Percentiles rank a stretch among this genome's conserved stretches.
Evolutionary conservation across 139 green algal species (phyloP).

Genomic region (Nannochloris sp.): DNA sequence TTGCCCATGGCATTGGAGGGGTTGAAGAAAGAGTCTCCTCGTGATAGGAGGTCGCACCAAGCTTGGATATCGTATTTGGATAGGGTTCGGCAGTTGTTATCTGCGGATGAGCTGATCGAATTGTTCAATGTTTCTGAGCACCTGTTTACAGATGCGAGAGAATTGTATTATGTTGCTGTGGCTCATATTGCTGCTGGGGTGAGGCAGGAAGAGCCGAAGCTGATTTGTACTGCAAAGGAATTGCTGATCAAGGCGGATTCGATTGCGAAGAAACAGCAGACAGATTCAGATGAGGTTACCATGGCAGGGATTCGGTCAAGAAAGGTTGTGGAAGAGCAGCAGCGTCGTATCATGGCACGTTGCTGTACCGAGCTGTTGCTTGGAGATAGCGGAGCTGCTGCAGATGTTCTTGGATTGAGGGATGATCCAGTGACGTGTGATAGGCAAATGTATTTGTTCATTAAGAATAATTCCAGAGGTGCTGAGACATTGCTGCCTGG

Average conservation of each 20-base stretch:
- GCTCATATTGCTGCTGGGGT: constrained; percentile 23
- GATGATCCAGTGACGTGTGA: constrained; percentile 14
- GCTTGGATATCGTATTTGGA: constrained; percentile 13
- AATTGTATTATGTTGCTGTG: constrained; percentile 30
- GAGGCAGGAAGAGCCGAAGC: not conserved
- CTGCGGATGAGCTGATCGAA: constrained; percentile 27
- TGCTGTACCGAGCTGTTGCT: constrained; percentile 28
- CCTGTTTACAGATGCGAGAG: constrained; percentile 11
- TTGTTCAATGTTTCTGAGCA: constrained; percentile 16
- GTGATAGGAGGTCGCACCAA: not conserved
- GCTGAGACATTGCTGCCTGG: constrained; percentile 26
- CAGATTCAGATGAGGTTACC: not conserved
- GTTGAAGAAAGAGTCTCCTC: not conserved
- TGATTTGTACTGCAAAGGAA: constrained; percentile 12
- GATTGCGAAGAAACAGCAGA: not conserved
- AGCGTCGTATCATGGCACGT: constrained; percentile 20
- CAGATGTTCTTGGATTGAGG: constrained; percentile 19
- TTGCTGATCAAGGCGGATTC: constrained; percentile 7
- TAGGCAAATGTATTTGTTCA: constrained; percentile 19
- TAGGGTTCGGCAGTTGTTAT: constrained; percentile 5
- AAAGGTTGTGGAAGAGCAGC: constrained; percentile 16
- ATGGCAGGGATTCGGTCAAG: not conserved
- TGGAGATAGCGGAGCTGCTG: constrained; percentile 19
- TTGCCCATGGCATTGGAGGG: not conserved
- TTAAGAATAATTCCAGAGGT: constrained; percentile 23